phyloP scores from a whole-genome alignment of 352 stramenopile genomes.

The Phytophthora tentaculata region DNA sequence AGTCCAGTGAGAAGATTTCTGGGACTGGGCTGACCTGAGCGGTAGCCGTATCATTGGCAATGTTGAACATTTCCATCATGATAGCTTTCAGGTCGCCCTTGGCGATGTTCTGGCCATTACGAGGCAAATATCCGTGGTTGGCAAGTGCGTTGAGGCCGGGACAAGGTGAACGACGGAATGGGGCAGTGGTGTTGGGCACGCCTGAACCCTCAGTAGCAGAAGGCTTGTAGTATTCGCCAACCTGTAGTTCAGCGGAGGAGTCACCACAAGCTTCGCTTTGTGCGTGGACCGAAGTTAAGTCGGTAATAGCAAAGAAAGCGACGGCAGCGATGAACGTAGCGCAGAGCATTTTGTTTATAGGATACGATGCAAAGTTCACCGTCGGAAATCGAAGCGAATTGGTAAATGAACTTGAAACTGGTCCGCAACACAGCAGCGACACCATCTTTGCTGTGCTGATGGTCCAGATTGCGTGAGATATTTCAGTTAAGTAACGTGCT shows the following conservation, averaged over 20 bases:
- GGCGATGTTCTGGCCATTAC: slow-evolving; percentile 40
- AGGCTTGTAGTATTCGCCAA: slow-evolving; percentile 15
- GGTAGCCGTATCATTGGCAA: slow-evolving; percentile 24
- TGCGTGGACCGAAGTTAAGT: neutral
- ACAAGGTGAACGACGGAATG: slow-evolving; percentile 10
- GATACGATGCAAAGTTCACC: neutral
- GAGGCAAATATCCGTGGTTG: slow-evolving; percentile 11
- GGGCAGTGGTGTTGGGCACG: slow-evolving; percentile 2
- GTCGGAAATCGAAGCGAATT: neutral
- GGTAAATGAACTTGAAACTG: neutral
- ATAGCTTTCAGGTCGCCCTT: slow-evolving; percentile 25
- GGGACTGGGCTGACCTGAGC: slow-evolving; percentile 25
- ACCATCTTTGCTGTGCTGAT: neutral
- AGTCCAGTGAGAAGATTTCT: slow-evolving; percentile 38
- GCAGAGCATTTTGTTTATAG: too few relatives aligned
- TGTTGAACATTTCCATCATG: slow-evolving; percentile 44
- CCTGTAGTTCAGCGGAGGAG: neutral
- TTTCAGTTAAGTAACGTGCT: neutral
- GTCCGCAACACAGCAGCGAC: neutral
- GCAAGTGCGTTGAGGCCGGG: slow-evolving; percentile 21
- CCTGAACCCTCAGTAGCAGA: slow-evolving; percentile 2
- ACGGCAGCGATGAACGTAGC: slow-evolving; percentile 6
- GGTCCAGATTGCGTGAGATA: neutral
- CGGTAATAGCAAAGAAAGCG: slow-evolving; percentile 8
- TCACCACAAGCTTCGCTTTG: neutral